These are phyloP conservation scores for Lagerstroemia speciosa DNA, from an alignment of 345 rosid species.

Conservation along the genomic window DNA sequence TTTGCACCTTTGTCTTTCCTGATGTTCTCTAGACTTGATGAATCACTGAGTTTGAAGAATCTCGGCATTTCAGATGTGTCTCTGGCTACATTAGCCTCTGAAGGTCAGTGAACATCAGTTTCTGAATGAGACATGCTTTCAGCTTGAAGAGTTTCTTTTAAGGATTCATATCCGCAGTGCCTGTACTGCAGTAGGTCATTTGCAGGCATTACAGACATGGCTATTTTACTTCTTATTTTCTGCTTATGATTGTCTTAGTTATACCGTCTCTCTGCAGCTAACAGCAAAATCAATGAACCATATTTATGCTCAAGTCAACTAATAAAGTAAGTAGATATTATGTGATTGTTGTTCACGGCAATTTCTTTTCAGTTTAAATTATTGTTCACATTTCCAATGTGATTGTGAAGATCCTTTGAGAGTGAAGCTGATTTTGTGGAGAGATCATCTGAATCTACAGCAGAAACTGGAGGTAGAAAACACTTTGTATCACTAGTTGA, in stretches of 20 bases:
- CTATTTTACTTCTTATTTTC: not conserved
- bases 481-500: not conserved
- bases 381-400: not conserved
- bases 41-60: conserved; percentile 53
- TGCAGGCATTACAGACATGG: not conserved
- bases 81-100: conserved; percentile 68
- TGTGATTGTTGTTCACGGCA: not conserved
- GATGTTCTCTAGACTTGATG: conserved; percentile 45
- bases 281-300: conserved; percentile 22
- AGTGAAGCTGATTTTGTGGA: not conserved
- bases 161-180: not conserved
- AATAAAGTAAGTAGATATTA: conserved; percentile 30
- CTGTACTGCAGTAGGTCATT: not conserved
- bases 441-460: not conserved
- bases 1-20: conserved; percentile 12
- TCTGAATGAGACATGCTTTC: conserved; percentile 1
- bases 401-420: not conserved
- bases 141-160: not conserved
- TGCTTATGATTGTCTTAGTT: not conserved
- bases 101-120: conserved; percentile 22
- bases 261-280: conserved; percentile 20
- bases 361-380: not conserved
- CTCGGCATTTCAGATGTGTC: conserved; percentile 77
- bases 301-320: conserved; percentile 21
- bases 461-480: conserved; percentile 3